Base-by-base conservation (phyloP, 2,329 filamentous ascomycete genomes). In the Pseudocercospora fuligena region DNA sequence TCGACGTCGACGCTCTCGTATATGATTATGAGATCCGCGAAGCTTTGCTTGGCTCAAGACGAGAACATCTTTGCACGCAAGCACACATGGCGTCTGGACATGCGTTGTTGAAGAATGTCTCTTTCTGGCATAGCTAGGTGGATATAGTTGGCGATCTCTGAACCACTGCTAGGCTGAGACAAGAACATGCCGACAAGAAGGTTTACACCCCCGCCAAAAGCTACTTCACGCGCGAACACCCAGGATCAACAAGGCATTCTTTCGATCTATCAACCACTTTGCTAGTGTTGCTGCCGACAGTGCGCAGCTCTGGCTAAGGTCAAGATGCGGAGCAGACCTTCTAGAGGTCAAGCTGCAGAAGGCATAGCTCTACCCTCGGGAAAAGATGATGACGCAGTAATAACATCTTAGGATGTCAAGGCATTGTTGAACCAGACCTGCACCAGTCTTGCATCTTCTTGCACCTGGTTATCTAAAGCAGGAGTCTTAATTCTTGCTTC, bases 101-200 rank as follows among this genome's bases (percentile, higher is more conserved):
- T 36, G 12, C 33, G 33, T 1, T 36, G 33, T 12, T 36, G 11
- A 36, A 14, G 33, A 36, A 3, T 36, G 33, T 19, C 46, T 47
- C n/a, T n/a, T 19, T 47, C 46, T 23, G n/a, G 46, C 46, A 47
- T 8, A 47, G 46, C 7, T n/a, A 7, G 5, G 11, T 8, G n/a
- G n/a, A 21, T 14, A 23, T 47, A 21, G 7, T 19, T 19, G n/a
- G 46, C 46, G n/a, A 19, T 47, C 21, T 23, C n/a, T 47, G 46
- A 19, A 19, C n/a, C 6, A 9, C 3, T 47, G 46, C 46, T 47
- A 47, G 46, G 46, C 46, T 47, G 9, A 47, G 46, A 47, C 46
- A 47, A 47, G 46, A 21, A 47, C n/a, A 51, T 51, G 47, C 47
- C 46, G 46, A 49, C 46, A 23, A 49, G 46, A 49, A 49, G 23